Percentiles rank a stretch among this genome's conserved stretches.
Evolutionary conservation across 441 rosid genomes (phyloP).

Genomic region (Bocquillonia castaneifolia): DNA sequence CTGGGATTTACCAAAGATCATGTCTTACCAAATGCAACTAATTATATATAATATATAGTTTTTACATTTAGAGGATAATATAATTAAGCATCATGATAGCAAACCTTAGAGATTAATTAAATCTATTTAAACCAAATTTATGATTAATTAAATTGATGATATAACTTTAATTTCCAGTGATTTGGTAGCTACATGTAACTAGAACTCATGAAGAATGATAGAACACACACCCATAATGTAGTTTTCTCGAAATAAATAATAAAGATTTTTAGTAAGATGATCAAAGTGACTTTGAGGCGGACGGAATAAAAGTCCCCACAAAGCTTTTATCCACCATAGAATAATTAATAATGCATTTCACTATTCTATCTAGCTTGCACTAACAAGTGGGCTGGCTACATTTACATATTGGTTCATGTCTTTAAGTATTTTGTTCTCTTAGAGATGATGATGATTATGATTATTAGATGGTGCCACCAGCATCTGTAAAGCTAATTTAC

Average conservation of each 20-base stretch:
- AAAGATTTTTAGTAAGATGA: constrained; percentile 10
- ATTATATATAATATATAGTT: too few relatives aligned
- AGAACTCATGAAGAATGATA: constrained; percentile 18
- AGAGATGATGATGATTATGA: constrained; percentile 24
- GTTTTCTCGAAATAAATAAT: not conserved
- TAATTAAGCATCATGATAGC: too few relatives aligned
- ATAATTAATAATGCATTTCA: constrained; percentile 38
- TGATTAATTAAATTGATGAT: too few relatives aligned
- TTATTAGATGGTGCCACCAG: constrained; percentile 28
- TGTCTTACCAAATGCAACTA: too few relatives aligned
- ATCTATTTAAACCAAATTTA: too few relatives aligned
- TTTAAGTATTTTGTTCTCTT: constrained; percentile 32
- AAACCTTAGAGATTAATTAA: too few relatives aligned
- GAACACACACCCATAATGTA: constrained; percentile 3
- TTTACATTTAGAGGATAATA: too few relatives aligned
- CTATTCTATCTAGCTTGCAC: constrained; percentile 31
- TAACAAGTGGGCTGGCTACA: constrained; percentile 34
- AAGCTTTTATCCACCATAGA: constrained; percentile 31
- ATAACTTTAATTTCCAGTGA: too few relatives aligned
- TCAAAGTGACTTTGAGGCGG: constrained; percentile 32
- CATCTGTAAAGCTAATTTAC: constrained; percentile 37
- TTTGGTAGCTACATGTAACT: not conserved
- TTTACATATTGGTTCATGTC: constrained; percentile 26
- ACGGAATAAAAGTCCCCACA: constrained; percentile 48
- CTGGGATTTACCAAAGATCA: constrained; percentile 22